Percentiles rank a stretch among this genome's conserved stretches.
Conservation (phyloP, 1,284 basidiomycete species). For the Rhodotorula glutinis region DNA sequence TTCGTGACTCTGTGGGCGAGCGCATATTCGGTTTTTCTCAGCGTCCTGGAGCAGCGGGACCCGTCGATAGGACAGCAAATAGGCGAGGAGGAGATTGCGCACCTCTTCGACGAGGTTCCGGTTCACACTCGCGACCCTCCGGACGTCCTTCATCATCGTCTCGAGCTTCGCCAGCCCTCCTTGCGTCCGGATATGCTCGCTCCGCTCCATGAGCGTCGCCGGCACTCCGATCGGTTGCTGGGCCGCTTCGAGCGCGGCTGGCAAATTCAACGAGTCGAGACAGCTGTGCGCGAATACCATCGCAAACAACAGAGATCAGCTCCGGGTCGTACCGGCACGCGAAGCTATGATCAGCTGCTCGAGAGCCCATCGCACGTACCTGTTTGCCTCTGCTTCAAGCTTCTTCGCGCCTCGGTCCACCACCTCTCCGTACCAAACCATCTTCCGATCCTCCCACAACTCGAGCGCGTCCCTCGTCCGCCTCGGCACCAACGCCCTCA, state of each 20-base stretch:
- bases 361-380: constrained; percentile 53
- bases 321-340: no score
- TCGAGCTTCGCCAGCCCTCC: constrained; percentile 72
- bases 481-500: constrained; percentile 79
- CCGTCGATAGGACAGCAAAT: neutral
- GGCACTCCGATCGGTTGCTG: constrained; percentile 84
- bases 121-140: constrained; percentile 64
- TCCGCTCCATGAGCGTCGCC: constrained; percentile 78
- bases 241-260: constrained; percentile 80
- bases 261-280: constrained; percentile 72
- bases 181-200: constrained; percentile 75
- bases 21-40: neutral
- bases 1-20: constrained; percentile 65
- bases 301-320: neutral
- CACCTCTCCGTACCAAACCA: constrained; percentile 67
- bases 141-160: constrained; percentile 68
- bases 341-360: no score
- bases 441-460: constrained; percentile 81
- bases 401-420: constrained; percentile 60
- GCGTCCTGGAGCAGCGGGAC: neutral
- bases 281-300: constrained; percentile 53
- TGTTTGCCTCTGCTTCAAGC: constrained; percentile 63
- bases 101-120: constrained; percentile 71
- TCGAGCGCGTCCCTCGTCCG: constrained; percentile 83
- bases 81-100: neutral